Base-by-base conservation (phyloP, 75 land plant genomes). In the Azolla pinnata region DNA sequence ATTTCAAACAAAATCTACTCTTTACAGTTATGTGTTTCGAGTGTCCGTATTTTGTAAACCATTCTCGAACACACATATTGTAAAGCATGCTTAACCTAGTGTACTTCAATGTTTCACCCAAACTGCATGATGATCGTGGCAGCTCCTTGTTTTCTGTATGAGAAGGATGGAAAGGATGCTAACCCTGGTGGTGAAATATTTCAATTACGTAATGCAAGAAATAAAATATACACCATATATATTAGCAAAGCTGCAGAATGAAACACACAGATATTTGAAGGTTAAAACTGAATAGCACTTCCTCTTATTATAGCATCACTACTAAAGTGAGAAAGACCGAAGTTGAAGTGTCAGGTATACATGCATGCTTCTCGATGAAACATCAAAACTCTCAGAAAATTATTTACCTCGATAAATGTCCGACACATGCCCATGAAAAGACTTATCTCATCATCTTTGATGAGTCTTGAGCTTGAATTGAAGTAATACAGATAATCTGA, bases 361-460 rank as follows among this genome's bases (percentile, higher is more conserved):
- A n/a, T n/a, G n/a, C n/a, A n/a, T n/a, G n/a, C n/a, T n/a, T n/a
- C n/a, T n/a, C n/a, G n/a, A n/a, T n/a, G n/a, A n/a, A 57, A 5
- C 50, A 60, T 7, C 24, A 29, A 48, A 4, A 9, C 20, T 17
- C 16, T 8, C 27, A 24, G n/a, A 17, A 25, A 10, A 17, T 20
- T 25, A 28, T 38, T 56, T 33, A 89, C 99, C 96, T 95, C 99
- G 19, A 89, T 63, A 51, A 82, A 95, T 53, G 99, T 81, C 54
- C 85, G 83, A 62, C 99, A 95, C 66, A 85, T 83, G 27, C 87
- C 71, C 46, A 81, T 63, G 72, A 95, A 95, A 48, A 89, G 90
- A 20, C 49, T 71, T 5, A 81, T 72, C 60, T 95, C 99, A 52
- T 81, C 86, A 19, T 81, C 88, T 56, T 81, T 78, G n/a, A n/a